Percentiles rank a stretch among this genome's conserved stretches.
Conservation (phyloP, 2,329 filamentous ascomycete genomes). For the Alternaria sp. region DNA sequence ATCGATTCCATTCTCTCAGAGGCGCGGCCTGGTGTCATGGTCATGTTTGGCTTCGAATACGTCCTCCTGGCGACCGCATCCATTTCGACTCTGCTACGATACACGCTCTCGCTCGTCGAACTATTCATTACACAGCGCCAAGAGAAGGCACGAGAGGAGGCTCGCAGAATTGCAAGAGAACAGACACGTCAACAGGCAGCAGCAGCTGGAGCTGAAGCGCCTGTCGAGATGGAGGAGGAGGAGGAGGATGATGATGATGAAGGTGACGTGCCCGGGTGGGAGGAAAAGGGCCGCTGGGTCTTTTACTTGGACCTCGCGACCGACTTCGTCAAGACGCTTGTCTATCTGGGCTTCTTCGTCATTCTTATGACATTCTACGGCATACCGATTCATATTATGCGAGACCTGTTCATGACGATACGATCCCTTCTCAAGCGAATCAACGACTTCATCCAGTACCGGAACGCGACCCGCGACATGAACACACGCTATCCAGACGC, state of each 20-base stretch:
- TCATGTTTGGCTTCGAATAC: slow-evolving; percentile 99
- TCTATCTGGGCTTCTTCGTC: slow-evolving; percentile 91
- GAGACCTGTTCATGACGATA: slow-evolving; percentile 93
- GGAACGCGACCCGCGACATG: slow-evolving; percentile 93
- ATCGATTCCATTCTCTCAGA: slow-evolving; percentile 84
- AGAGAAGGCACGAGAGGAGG: slow-evolving; percentile 66
- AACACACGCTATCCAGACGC: slow-evolving; percentile 89
- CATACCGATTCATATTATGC: slow-evolving; percentile 93
- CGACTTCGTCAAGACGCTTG: slow-evolving; percentile 88
- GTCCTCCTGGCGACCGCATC: slow-evolving; percentile 85
- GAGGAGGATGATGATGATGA: slow-evolving; percentile 89
- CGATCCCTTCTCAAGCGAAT: slow-evolving; percentile 90
- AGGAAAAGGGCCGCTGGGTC: slow-evolving; percentile 91
- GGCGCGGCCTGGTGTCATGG: slow-evolving; percentile 97
- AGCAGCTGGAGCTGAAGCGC: slow-evolving; percentile 49
- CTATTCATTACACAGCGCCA: slow-evolving; percentile 77
- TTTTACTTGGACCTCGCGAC: slow-evolving; percentile 86
- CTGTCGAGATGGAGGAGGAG: slow-evolving; percentile 67
- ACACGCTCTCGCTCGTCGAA: slow-evolving; percentile 80
- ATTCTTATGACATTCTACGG: slow-evolving; percentile 95
- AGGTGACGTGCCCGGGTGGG: slow-evolving; percentile 94
- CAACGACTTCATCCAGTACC: slow-evolving; percentile 87
- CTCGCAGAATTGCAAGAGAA: slow-evolving; percentile 57
- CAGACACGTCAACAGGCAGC: slow-evolving; percentile 72
- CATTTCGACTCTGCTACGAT: slow-evolving; percentile 78